Conservation (phyloP, 805 yeast genomes). For the Pichia occidentalis region DNA sequence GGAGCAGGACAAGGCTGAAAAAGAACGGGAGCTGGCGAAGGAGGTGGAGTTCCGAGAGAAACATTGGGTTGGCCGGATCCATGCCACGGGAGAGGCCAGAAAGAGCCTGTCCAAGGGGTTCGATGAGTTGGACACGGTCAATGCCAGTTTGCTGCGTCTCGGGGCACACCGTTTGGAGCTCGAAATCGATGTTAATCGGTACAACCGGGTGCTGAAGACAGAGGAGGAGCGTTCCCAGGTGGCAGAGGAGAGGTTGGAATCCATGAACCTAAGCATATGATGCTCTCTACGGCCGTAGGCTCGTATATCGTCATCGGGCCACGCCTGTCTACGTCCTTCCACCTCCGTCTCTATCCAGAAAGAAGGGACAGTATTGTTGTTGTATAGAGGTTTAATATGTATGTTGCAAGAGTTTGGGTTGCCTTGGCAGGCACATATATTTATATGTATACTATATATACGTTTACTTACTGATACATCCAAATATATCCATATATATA, state of each 20-base stretch:
- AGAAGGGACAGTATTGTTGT: no score
- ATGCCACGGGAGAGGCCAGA: constrained; percentile 19
- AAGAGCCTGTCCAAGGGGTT: constrained; percentile 16
- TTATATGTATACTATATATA: no score
- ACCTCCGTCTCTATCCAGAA: no score
- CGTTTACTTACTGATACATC: no score
- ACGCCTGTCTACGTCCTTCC: no score
- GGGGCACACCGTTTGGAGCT: constrained; percentile 19
- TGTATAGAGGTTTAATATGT: no score
- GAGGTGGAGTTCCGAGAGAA: constrained; percentile 15
- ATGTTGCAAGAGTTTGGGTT: no score
- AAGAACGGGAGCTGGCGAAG: constrained; percentile 4
- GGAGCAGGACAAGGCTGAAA: not conserved
- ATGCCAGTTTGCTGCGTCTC: constrained; percentile 14
- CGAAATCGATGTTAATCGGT: constrained; percentile 26
- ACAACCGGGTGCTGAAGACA: constrained; percentile 20
- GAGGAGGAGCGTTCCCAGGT: constrained; percentile 24
- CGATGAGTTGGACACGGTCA: constrained; percentile 21
- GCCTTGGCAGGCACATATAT: no score
- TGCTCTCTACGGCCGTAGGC: constrained; percentile 13
- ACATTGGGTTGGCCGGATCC: constrained; percentile 28
- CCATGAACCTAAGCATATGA: constrained; percentile 32
- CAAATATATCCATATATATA: no score
- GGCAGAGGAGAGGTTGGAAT: constrained; percentile 43
- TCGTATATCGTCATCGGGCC: no score